phyloP scores from a whole-genome alignment of 257 asterid species.

The Fraxinus excelsior region DNA sequence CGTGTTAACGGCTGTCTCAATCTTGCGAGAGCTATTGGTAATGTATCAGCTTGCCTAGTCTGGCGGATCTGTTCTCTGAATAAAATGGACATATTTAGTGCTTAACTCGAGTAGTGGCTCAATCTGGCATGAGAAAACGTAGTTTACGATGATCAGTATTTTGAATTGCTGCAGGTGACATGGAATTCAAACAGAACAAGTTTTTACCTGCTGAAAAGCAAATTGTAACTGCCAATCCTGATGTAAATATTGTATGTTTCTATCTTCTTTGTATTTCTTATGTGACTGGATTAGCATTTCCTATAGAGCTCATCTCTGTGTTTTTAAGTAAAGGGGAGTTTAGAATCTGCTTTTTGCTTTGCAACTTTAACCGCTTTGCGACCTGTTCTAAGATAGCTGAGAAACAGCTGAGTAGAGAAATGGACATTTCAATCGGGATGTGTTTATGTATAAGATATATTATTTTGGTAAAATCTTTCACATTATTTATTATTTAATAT shows the following conservation, averaged over 20 bases:
- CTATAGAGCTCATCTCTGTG: not conserved
- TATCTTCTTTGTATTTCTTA: not conserved
- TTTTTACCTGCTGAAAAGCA: conserved; percentile 48
- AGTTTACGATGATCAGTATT: not conserved
- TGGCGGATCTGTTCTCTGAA: conserved; percentile 5
- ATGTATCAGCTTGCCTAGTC: not conserved
- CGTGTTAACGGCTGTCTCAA: conserved; percentile 94
- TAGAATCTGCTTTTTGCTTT: not conserved
- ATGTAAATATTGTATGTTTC: conserved; percentile 40
- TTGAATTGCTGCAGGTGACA: conserved; percentile 39
- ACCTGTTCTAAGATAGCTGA: not conserved
- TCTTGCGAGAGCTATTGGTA: conserved; percentile 96
- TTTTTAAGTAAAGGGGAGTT: no score
- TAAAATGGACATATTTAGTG: conserved; percentile 8
- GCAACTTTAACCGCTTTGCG: not conserved
- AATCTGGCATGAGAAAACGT: not conserved
- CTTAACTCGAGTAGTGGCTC: not conserved
- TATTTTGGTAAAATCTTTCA: not conserved
- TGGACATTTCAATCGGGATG: not conserved
- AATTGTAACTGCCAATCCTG: conserved; percentile 54
- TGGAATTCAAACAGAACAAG: conserved; percentile 51
- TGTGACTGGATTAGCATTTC: not conserved
- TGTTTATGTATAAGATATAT: not conserved
- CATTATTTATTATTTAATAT: not conserved
- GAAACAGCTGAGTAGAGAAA: not conserved